Evolutionary conservation across 2,329 filamentous ascomycete genomes (phyloP), one percentile per base, ranked within the genome.

Genomic region (Stachybotrys elegans): DNA sequence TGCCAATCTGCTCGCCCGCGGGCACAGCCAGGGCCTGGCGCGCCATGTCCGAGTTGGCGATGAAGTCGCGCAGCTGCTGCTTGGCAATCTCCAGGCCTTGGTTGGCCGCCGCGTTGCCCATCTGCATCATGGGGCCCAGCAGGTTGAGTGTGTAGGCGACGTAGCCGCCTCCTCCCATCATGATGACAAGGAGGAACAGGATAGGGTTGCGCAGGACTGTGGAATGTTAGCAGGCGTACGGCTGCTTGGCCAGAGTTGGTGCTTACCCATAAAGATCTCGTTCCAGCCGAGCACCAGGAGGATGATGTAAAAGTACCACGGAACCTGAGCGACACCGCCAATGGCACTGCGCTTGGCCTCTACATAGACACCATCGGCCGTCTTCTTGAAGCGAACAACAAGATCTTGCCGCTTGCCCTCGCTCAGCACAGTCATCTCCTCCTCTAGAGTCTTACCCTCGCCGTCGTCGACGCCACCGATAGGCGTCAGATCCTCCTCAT

Each of bases 291-390:
- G 75, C 19, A 89, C 88, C 51, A 98, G 71, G 45, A 98, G 74
- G 45, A 97, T 66, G 34, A 82, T 88, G 57, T 96, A 98, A 66
- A 98, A 96, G 68, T 96, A 97, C 49, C 95, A 70, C 6, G 93
- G 93, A 40, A 98, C 83, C 66, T 96, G 91, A 5, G 91, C 88
- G 56, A 98, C 88, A 45, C 92, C 91, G 43, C 93, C 93, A 61
- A 98, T 94, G 34, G 93, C 93, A 61, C 92, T 91, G 46, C 93
- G 82, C 76, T 98, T 98, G 40, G 93, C 93, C 70, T 98, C 93
- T 34, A 98, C 91, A 57, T 95, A 98, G 4, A 98, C 92, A 7
- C 91, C 93, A 61, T 98, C 93, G 2, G 93, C 93, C 27, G 89
- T 93, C 77, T 97, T 97, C 77, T 96, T 97, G 78, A 98, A 98